Conservation (phyloP, 2,329 filamentous ascomycete species). For the Alternaria sp. region DNA sequence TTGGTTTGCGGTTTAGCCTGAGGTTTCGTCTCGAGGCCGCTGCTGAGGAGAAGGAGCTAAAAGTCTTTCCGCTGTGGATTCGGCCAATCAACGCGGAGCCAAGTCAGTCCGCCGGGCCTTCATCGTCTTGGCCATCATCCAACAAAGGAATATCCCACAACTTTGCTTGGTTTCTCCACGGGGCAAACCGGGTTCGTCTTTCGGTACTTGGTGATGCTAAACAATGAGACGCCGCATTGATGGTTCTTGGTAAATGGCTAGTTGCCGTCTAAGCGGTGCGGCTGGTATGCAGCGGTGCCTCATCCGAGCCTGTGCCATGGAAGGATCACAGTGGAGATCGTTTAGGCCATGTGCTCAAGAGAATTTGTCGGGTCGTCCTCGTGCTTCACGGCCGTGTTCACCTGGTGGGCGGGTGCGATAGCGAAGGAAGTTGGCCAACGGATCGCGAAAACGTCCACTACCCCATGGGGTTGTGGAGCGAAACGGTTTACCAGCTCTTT, state of each 20-base stretch:
- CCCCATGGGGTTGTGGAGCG: slow-evolving; percentile 22
- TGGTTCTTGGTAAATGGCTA: neutral
- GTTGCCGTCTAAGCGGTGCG: slow-evolving; percentile 3
- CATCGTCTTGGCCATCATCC: slow-evolving; percentile 20
- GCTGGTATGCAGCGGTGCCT: slow-evolving; percentile 1
- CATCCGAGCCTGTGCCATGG: neutral
- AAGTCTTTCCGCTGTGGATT: neutral
- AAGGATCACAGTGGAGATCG: neutral
- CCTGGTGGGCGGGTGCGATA: neutral
- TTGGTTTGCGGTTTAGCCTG: slow-evolving; percentile 12
- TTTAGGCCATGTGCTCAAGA: slow-evolving; percentile 6
- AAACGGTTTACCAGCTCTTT: slow-evolving; percentile 12
- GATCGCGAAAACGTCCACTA: neutral
- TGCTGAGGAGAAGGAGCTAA: slow-evolving; percentile 5
- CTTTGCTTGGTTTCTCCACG: slow-evolving; percentile 10
- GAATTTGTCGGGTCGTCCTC: slow-evolving; percentile 6
- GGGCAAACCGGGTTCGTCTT: slow-evolving; percentile 16
- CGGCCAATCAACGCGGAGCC: slow-evolving; percentile 22
- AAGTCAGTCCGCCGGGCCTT: slow-evolving; percentile 13
- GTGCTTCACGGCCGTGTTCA: slow-evolving; percentile 1
- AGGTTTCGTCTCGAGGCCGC: slow-evolving; percentile 24
- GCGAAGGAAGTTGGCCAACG: neutral
- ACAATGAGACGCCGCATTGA: neutral
- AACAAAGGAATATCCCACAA: neutral
- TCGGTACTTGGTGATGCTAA: slow-evolving; percentile 1